These are phyloP conservation scores for Exophiala alcalophila DNA, from an alignment of 2,329 filamentous ascomycete species.

Conservation along the genomic window DNA sequence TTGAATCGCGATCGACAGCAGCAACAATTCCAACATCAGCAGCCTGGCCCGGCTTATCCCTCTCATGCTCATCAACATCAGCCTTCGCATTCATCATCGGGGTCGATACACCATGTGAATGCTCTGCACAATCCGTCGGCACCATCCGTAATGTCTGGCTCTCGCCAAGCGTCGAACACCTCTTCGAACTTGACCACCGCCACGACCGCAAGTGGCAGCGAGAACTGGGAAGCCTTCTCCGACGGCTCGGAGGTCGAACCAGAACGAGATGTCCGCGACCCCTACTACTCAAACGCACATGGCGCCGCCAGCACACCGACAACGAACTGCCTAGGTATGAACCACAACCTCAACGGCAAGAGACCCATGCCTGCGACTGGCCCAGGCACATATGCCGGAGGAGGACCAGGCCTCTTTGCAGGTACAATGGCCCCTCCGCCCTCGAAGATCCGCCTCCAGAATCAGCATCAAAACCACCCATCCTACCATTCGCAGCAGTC, in stretches of 20 bases:
- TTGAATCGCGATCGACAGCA: slow-evolving; percentile 37
- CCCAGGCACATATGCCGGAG: too few relatives aligned
- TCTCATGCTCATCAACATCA: slow-evolving; percentile 40
- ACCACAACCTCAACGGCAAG: slow-evolving; percentile 23
- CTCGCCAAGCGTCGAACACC: slow-evolving; percentile 69
- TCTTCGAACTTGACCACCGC: slow-evolving; percentile 49
- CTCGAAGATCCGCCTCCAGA: slow-evolving; percentile 37
- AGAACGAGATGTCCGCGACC: slow-evolving; percentile 70
- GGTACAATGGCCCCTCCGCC: slow-evolving; percentile 32
- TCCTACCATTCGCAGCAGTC: slow-evolving; percentile 9
- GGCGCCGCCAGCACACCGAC: slow-evolving; percentile 11
- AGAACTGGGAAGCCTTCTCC: slow-evolving; percentile 98
- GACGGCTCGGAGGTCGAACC: slow-evolving; percentile 73
- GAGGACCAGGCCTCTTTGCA: not conserved
- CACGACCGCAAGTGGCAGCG: slow-evolving; percentile 72
- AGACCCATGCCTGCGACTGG: slow-evolving; percentile 22
- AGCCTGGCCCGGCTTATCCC: slow-evolving; percentile 37
- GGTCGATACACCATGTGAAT: slow-evolving; percentile 29
- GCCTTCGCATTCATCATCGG: slow-evolving; percentile 41
- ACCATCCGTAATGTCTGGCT: slow-evolving; percentile 34
- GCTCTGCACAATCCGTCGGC: slow-evolving; percentile 20
- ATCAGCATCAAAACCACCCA: slow-evolving; percentile 12
- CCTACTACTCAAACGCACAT: slow-evolving; percentile 67
- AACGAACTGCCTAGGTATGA: slow-evolving; percentile 22
- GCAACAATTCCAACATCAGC: slow-evolving; percentile 16